Conservation (phyloP, 2,329 filamentous ascomycete species). For the Pleoardoris graminearum region DNA sequence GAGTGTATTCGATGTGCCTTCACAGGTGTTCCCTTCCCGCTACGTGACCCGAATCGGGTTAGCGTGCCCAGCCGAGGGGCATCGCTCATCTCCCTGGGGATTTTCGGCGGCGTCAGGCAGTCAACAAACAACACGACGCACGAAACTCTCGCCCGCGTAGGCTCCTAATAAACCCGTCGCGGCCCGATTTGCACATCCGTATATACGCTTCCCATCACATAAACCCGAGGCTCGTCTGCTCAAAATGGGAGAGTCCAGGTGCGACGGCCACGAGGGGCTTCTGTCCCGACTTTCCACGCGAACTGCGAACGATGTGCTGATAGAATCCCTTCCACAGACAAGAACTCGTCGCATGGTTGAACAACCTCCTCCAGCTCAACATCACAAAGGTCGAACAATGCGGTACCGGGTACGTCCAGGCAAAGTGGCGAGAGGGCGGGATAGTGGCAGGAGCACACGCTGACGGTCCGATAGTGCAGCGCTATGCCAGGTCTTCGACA, state of each 20-base stretch:
- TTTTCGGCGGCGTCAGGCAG: conserved; percentile 6
- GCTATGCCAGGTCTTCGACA: conserved; percentile 96
- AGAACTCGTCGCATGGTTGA: conserved; percentile 94
- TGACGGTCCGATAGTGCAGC: conserved; percentile 68
- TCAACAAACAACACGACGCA: conserved; percentile 9
- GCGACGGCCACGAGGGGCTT: conserved; percentile 25
- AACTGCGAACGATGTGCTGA: conserved; percentile 24
- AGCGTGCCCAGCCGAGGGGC: conserved; percentile 5
- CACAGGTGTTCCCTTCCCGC: neutral
- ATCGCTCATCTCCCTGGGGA: conserved; percentile 8
- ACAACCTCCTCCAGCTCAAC: conserved; percentile 96
- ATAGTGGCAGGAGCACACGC: conserved; percentile 15
- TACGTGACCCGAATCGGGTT: neutral
- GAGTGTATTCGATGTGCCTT: too few relatives aligned
- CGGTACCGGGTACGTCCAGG: conserved; percentile 79
- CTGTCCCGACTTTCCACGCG: conserved; percentile 18
- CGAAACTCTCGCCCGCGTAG: neutral
- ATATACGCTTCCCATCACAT: neutral
- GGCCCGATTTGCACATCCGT: neutral
- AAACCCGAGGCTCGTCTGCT: conserved; percentile 1
- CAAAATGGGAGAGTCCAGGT: conserved; percentile 69
- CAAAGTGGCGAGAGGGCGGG: conserved; percentile 22
- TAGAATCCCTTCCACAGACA: conserved; percentile 65
- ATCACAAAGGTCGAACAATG: conserved; percentile 98
- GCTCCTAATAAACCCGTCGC: neutral